phyloP scores from a whole-genome alignment of 768 basidiomycete genomes.

The Boletellus emodensis region DNA sequence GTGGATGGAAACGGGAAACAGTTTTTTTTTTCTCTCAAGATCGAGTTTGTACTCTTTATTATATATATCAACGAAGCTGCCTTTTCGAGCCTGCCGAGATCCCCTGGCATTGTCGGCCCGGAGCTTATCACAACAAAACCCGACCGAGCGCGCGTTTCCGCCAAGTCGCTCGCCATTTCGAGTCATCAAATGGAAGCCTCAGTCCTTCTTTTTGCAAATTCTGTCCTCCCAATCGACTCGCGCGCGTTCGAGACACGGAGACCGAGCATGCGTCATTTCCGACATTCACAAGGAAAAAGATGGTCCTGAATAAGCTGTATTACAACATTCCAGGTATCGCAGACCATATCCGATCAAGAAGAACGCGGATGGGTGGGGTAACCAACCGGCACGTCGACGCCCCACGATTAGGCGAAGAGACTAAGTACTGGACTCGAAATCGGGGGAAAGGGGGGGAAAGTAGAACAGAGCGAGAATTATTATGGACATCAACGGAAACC shows the following conservation, averaged over 20 bases:
- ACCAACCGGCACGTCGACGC: constrained; percentile 14
- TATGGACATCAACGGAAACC: no score
- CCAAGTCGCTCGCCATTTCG: neutral
- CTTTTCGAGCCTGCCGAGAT: neutral
- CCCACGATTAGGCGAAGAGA: constrained; percentile 21
- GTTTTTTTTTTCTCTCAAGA: neutral
- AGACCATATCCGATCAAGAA: constrained; percentile 31
- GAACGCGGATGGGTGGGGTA: constrained; percentile 1
- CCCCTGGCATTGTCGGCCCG: no score
- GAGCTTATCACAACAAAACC: neutral
- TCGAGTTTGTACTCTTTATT: constrained; percentile 4
- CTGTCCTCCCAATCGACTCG: neutral
- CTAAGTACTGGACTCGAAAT: constrained; percentile 22
- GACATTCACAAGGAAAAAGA: neutral
- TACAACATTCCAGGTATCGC: constrained; percentile 38
- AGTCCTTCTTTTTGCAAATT: neutral
- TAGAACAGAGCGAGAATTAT: no score
- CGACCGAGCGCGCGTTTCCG: neutral
- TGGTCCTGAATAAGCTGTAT: constrained; percentile 32
- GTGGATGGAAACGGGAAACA: neutral
- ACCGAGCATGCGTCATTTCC: neutral
- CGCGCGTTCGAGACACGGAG: neutral
- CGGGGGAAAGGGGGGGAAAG: constrained; percentile 1
- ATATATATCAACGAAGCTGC: neutral
- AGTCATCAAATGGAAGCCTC: constrained; percentile 16